Evolutionary conservation across 1,284 basidiomycete species (phyloP).

Genomic region (Fistulina hepatica): DNA sequence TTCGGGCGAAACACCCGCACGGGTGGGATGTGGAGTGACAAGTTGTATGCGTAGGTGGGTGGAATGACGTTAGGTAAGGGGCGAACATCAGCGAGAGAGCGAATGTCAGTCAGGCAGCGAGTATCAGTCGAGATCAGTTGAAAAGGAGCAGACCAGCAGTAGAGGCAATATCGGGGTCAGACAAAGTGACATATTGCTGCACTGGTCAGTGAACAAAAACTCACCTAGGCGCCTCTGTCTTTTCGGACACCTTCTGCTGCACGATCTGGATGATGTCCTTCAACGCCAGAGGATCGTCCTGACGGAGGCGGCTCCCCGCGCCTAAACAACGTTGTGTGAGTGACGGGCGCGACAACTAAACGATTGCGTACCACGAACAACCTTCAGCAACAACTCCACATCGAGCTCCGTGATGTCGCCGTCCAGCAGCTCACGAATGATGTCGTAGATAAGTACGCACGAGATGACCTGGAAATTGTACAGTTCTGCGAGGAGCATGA

Average conservation of each 20-base stretch:
- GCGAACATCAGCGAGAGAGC: too few relatives aligned
- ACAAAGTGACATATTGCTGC: not conserved
- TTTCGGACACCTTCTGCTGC: slow-evolving; percentile 56
- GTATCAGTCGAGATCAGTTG: too few relatives aligned
- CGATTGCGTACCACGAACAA: slow-evolving; percentile 65
- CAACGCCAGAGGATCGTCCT: slow-evolving; percentile 76
- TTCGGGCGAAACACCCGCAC: not conserved
- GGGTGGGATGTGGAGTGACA: not conserved
- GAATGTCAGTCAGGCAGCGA: too few relatives aligned
- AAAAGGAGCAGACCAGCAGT: too few relatives aligned
- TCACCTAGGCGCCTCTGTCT: slow-evolving; percentile 52
- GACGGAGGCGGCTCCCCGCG: slow-evolving; percentile 79
- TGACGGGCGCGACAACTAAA: not conserved
- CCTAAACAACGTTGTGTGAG: slow-evolving; percentile 31
- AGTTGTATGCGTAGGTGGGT: not conserved
- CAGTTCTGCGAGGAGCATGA: slow-evolving; percentile 81
- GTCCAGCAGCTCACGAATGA: slow-evolving; percentile 73
- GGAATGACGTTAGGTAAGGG: too few relatives aligned
- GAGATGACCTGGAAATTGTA: slow-evolving; percentile 96
- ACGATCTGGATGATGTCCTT: slow-evolving; percentile 81
- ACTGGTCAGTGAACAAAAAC: slow-evolving; percentile 6
- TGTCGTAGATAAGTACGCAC: slow-evolving; percentile 79
- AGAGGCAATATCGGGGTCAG: not conserved
- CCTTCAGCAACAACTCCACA: slow-evolving; percentile 82
- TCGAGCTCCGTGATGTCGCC: slow-evolving; percentile 61